Percentiles rank a stretch among this genome's conserved stretches.
Conservation (phyloP, 495 filamentous ascomycete species). For the Darksidea phi region DNA sequence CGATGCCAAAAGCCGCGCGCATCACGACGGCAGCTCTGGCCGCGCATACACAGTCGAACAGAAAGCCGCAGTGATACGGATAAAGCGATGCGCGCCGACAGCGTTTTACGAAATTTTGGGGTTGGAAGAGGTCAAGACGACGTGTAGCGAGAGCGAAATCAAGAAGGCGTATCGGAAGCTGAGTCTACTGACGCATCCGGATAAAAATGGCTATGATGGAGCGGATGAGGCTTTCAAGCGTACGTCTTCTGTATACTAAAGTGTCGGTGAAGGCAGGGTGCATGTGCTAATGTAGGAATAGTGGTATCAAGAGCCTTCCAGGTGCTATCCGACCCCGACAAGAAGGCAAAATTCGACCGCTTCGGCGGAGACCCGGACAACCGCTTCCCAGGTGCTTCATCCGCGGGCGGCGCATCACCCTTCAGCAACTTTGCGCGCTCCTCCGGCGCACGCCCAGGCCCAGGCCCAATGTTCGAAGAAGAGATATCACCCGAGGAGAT, state of each 20-base stretch:
- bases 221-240: slow-evolving; percentile 97
- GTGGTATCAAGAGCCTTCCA: slow-evolving; percentile 94
- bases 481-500: slow-evolving; percentile 96
- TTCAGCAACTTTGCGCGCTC: slow-evolving; percentile 70
- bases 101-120: slow-evolving; percentile 90
- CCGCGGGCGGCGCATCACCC: slow-evolving; percentile 49
- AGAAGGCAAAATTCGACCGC: slow-evolving; percentile 80
- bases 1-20: slow-evolving; percentile 70
- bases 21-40: slow-evolving; percentile 92
- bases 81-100: slow-evolving; percentile 76
- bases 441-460: slow-evolving; percentile 44
- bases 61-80: slow-evolving; percentile 82
- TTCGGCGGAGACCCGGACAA: slow-evolving; percentile 91
- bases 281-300: slow-evolving; percentile 35
- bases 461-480: slow-evolving; percentile 67
- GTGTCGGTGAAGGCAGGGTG: not conserved
- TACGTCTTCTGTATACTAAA: slow-evolving; percentile 45
- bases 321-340: slow-evolving; percentile 88
- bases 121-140: slow-evolving; percentile 56
- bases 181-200: slow-evolving; percentile 85
- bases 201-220: slow-evolving; percentile 96
- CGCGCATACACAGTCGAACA: slow-evolving; percentile 87
- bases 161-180: slow-evolving; percentile 95
- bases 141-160: slow-evolving; percentile 74
- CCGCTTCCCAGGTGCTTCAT: slow-evolving; percentile 64